Percentiles rank a stretch among this genome's conserved stretches.
These are phyloP conservation scores for Fennellomyces sp. DNA, from an alignment of 371 early-diverging fungal species.

Conservation along the genomic window DNA sequence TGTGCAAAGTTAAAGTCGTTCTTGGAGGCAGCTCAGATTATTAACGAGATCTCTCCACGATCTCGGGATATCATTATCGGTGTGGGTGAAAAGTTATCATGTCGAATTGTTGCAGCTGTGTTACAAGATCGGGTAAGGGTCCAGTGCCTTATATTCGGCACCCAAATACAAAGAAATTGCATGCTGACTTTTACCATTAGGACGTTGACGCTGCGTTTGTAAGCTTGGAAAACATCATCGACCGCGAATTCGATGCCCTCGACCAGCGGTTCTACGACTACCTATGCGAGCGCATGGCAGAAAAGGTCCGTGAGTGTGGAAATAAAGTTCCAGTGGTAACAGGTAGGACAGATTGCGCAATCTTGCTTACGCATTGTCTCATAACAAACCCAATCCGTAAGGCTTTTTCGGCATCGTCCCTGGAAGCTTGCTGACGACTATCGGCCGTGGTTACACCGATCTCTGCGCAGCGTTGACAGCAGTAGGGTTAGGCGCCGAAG, in stretches of 20 bases:
- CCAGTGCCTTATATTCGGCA: too few relatives aligned
- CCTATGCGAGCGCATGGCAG: constrained; percentile 70
- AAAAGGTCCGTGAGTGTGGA: constrained; percentile 63
- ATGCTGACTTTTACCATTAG: too few relatives aligned
- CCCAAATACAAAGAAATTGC: too few relatives aligned
- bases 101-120: constrained; percentile 85
- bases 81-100: constrained; percentile 92
- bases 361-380: neutral
- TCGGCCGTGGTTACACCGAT: constrained; percentile 99
- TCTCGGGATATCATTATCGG: constrained; percentile 95
- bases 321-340: constrained; percentile 88
- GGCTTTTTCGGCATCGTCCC: constrained; percentile 97
- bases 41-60: constrained; percentile 95
- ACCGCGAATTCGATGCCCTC: constrained; percentile 76
- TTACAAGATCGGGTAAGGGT: constrained; percentile 73
- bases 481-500: constrained; percentile 84
- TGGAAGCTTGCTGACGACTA: constrained; percentile 85
- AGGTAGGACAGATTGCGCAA: constrained; percentile 32
- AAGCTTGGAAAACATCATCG: constrained; percentile 83
- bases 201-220: constrained; percentile 87
- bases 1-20: constrained; percentile 80
- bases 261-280: constrained; percentile 95
- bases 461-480: constrained; percentile 95
- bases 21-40: constrained; percentile 93
- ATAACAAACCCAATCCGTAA: constrained; percentile 5